A percentile compares a stretch with the other conserved stretches of the same genome.
These are phyloP conservation scores for Daldinia bambusicola DNA, from an alignment of 495 filamentous ascomycete genomes.

Conservation along the genomic window DNA sequence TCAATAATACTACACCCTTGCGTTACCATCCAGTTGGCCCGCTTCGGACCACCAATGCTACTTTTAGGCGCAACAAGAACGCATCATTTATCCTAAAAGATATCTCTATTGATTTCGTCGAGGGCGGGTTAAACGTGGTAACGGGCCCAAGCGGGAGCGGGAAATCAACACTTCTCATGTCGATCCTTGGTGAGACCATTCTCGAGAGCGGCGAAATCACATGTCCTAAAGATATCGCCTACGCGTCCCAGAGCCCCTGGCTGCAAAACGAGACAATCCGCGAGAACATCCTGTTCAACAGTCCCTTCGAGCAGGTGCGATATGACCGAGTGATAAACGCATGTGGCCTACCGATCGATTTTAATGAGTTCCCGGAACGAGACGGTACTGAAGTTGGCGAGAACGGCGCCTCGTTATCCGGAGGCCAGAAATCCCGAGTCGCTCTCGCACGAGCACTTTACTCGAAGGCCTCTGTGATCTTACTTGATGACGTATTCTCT, in stretches of 20 bases:
- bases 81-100: conserved; percentile 59
- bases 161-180: conserved; percentile 70
- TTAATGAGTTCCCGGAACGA: conserved; percentile 57
- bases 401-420: conserved; percentile 72
- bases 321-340: conserved; percentile 70
- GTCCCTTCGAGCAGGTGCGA: conserved; percentile 57
- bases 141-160: conserved; percentile 68
- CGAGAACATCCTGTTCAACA: conserved; percentile 67
- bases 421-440: conserved; percentile 76
- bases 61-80: conserved; percentile 57
- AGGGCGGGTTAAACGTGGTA: conserved; percentile 63
- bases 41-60: conserved; percentile 52
- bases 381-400: conserved; percentile 73
- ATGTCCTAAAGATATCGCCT: conserved; percentile 63
- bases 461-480: conserved; percentile 68
- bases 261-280: conserved; percentile 65
- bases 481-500: conserved; percentile 77
- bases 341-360: conserved; percentile 70
- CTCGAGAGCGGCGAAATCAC: conserved; percentile 56
- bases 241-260: conserved; percentile 66
- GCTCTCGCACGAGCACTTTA: conserved; percentile 77
- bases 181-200: conserved; percentile 70
- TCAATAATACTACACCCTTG: conserved; percentile 54
- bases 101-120: conserved; percentile 60
- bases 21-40: conserved; percentile 56